Conservation (phyloP, 2,329 filamentous ascomycete species). For the Aspergillus pseudoterreus region DNA sequence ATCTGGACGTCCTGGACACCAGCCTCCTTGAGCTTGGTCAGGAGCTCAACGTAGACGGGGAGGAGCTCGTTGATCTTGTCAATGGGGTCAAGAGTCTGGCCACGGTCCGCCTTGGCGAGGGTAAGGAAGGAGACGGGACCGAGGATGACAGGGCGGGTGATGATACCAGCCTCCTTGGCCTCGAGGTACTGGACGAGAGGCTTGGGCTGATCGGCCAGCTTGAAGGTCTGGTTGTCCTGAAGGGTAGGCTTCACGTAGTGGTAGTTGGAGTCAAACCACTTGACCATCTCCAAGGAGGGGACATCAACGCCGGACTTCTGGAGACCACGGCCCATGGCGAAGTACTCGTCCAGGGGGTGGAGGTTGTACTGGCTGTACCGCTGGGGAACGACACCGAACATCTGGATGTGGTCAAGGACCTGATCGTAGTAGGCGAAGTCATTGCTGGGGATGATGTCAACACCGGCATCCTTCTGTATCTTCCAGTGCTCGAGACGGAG, state of each 20-base stretch:
- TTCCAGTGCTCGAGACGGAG: constrained; percentile 97
- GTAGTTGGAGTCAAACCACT: constrained; percentile 99
- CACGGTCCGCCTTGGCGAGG: constrained; percentile 97
- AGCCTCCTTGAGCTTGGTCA: constrained; percentile 89
- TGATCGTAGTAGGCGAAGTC: constrained; percentile 99
- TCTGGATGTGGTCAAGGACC: constrained; percentile 95
- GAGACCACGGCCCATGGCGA: constrained; percentile 98
- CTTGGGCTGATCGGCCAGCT: constrained; percentile 82
- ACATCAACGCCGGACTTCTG: constrained; percentile 68
- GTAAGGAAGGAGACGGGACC: constrained; percentile 97
- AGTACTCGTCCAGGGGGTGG: constrained; percentile 90
- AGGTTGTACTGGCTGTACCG: constrained; percentile 90
- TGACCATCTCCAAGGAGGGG: constrained; percentile 79
- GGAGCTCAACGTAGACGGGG: constrained; percentile 89
- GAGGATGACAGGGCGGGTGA: constrained; percentile 88
- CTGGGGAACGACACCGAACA: constrained; percentile 90
- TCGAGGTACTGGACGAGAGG: constrained; percentile 91
- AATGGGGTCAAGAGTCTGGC: constrained; percentile 87
- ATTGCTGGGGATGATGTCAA: constrained; percentile 97
- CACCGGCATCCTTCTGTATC: constrained; percentile 97
- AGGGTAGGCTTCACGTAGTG: constrained; percentile 99
- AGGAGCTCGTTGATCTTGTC: constrained; percentile 88
- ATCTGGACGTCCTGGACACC: constrained; percentile 97
- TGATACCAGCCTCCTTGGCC: constrained; percentile 94
- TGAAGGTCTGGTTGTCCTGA: constrained; percentile 95